Evolutionary conservation across 2,329 filamentous ascomycete genomes (phyloP).

Genomic region (Beauveria varroae): DNA sequence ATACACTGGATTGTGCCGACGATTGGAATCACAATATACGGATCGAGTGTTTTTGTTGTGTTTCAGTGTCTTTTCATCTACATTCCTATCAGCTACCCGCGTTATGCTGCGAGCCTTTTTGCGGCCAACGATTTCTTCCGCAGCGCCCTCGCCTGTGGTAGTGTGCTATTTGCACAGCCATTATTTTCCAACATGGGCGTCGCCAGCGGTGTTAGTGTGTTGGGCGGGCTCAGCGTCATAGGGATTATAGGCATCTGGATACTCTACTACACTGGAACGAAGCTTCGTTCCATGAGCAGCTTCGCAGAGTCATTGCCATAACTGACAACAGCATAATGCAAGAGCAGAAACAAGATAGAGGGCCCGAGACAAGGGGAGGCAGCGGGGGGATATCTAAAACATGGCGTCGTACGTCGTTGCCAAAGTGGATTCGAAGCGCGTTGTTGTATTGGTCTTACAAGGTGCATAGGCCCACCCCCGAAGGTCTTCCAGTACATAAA

Average conservation of each 20-base stretch:
- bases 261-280: constrained; percentile 50
- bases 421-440: too few species aligned
- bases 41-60: constrained; percentile 43
- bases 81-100: constrained; percentile 48
- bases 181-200: constrained; percentile 54
- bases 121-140: constrained; percentile 55
- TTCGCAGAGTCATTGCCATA: constrained; percentile 34
- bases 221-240: constrained; percentile 47
- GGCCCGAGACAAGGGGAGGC: too few species aligned
- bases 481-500: too few species aligned
- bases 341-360: too few species aligned
- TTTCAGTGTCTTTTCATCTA: constrained; percentile 56
- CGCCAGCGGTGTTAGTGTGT: constrained; percentile 46
- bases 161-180: constrained; percentile 52
- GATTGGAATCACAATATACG: constrained; percentile 49
- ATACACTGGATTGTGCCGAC: constrained; percentile 50
- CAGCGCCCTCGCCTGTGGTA: constrained; percentile 49
- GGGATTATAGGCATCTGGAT: constrained; percentile 51
- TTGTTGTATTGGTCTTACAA: too few species aligned
- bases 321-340: too few species aligned
- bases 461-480: too few species aligned
- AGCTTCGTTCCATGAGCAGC: constrained; percentile 46
- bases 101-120: constrained; percentile 51
- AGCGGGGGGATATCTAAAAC: too few species aligned
- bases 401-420: too few species aligned